These are phyloP conservation scores for Venturia nashicola DNA, from an alignment of 2,329 filamentous ascomycete genomes.

Conservation along the genomic window DNA sequence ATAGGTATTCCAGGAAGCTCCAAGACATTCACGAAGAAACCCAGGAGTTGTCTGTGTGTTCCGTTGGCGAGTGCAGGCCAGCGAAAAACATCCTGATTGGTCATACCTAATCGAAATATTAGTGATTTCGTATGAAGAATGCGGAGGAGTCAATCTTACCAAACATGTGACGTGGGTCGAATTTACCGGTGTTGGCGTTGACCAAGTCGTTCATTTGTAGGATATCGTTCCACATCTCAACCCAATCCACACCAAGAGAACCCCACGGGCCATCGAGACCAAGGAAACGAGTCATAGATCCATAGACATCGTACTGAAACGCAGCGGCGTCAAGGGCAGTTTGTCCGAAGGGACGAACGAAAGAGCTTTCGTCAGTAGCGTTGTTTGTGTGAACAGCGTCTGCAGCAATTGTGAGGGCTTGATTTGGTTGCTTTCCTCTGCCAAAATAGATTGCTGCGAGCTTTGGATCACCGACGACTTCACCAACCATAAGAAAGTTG, in stretches of 20 bases:
- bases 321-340: slow-evolving; percentile 45
- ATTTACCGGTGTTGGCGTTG: slow-evolving; percentile 46
- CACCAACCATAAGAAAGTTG: slow-evolving; percentile 51
- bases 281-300: slow-evolving; percentile 45
- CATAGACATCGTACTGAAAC: slow-evolving; percentile 51
- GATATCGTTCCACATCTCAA: slow-evolving; percentile 41
- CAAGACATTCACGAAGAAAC: slow-evolving; percentile 45
- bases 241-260: slow-evolving; percentile 41
- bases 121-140: background rate
- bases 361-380: slow-evolving; percentile 23
- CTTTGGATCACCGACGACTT: slow-evolving; percentile 49
- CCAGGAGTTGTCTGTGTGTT: slow-evolving; percentile 44
- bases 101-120: background rate
- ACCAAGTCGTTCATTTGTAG: slow-evolving; percentile 45
- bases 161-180: slow-evolving; percentile 53
- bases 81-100: slow-evolving; percentile 28
- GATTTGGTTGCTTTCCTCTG: slow-evolving; percentile 40
- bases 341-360: slow-evolving; percentile 36
- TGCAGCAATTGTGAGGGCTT: slow-evolving; percentile 34
- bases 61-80: slow-evolving; percentile 49
- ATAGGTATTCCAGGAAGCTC: slow-evolving; percentile 49
- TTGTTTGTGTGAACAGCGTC: slow-evolving; percentile 28
- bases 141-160: slow-evolving; percentile 45
- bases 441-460: slow-evolving; percentile 48
- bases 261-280: slow-evolving; percentile 43